Evolutionary conservation across 192 early-diverging fungal species (phyloP), one percentile per base, ranked within the genome.

Genomic region (Phlyctochytrium planicorne): DNA sequence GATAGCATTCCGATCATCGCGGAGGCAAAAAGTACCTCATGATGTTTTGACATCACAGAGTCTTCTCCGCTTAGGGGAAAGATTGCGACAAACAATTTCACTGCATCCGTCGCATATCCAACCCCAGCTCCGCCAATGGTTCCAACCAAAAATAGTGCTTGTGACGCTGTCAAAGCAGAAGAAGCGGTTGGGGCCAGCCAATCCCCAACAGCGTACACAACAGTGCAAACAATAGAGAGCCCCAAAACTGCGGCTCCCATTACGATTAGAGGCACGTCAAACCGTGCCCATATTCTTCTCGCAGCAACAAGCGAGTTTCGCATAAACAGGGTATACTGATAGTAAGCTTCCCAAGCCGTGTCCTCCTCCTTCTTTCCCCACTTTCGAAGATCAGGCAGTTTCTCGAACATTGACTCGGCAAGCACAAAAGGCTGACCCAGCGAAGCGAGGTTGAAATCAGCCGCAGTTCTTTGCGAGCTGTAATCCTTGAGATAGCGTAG

Each of bases 281-380:
- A 98, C 31, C 93, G 91, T 17, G 94, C 92, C 96, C 96, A 98
- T 36, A 92, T 85, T 32, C 83, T 75, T n/a, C 92, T 87, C 62
- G 91, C 86, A 20, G 87, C 84, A 16, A 82, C 81, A 16, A 98
- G 79, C 0, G 90, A 82, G 2, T 71, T 69, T 0, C 88, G 73
- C 47, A 90, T 75, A 62, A 91, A 91, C 40, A 75, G 77, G 30
- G 76, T 66, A 55, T 82, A 83, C 24, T 67, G 12, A 20, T 74
- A 59, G 63, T 74, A 79, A 23, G 30, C 34, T 2, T 35, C 57
- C 3, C 23, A 1, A 14, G 53, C 71, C 20, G 16, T 14, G 20
- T 63, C 30, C 16, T 4, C 2, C 17, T 32, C 14, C n/a, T n/a
- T n/a, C n/a, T n/a, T n/a, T n/a, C n/a, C n/a, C n/a, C n/a, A n/a